phyloP scores from a whole-genome alignment of 2,329 filamentous ascomycete species.

The Nothophaeocryptopus gaeumannii region DNA sequence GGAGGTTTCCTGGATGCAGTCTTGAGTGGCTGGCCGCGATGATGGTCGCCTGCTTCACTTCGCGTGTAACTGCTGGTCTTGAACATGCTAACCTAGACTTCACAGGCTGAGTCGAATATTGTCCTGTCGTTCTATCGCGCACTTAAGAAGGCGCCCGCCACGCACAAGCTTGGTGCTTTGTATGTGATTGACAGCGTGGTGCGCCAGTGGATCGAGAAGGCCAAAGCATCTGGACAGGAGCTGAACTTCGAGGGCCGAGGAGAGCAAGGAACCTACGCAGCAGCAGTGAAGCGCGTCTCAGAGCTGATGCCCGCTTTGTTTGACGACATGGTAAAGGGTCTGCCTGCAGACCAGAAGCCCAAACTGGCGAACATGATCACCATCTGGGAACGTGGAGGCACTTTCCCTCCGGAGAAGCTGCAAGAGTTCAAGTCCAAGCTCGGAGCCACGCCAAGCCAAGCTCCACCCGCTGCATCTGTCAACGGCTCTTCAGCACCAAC shows the following conservation, averaged over 20 bases:
- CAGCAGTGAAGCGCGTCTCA: constrained; percentile 93
- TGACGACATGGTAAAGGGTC: constrained; percentile 87
- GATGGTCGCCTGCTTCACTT: too few relatives aligned
- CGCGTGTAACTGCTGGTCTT: too few relatives aligned
- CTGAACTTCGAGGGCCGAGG: constrained; percentile 67
- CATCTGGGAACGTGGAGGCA: constrained; percentile 95
- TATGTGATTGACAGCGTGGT: constrained; percentile 99
- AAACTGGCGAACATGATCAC: constrained; percentile 94
- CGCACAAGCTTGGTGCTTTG: constrained; percentile 97
- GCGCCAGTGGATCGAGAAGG: constrained; percentile 96
- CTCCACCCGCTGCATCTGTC: constrained; percentile 13
- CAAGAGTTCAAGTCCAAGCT: constrained; percentile 71
- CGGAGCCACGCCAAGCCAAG: constrained; percentile 14
- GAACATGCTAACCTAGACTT: background rate
- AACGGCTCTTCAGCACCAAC: constrained; percentile 16
- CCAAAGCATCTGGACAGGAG: constrained; percentile 76
- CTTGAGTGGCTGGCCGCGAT: too few relatives aligned
- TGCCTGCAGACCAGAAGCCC: constrained; percentile 94
- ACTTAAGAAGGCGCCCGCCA: constrained; percentile 89
- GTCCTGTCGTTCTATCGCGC: constrained; percentile 96
- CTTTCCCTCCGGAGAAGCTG: constrained; percentile 79
- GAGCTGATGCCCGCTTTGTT: constrained; percentile 91
- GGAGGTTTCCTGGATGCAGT: too few relatives aligned
- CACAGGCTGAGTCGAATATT: constrained; percentile 88
- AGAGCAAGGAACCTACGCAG: constrained; percentile 87